A percentile compares a stretch with the other conserved stretches of the same genome.
Conservation (phyloP, 2,329 filamentous ascomycete genomes). For the Talaromyces sp. region DNA sequence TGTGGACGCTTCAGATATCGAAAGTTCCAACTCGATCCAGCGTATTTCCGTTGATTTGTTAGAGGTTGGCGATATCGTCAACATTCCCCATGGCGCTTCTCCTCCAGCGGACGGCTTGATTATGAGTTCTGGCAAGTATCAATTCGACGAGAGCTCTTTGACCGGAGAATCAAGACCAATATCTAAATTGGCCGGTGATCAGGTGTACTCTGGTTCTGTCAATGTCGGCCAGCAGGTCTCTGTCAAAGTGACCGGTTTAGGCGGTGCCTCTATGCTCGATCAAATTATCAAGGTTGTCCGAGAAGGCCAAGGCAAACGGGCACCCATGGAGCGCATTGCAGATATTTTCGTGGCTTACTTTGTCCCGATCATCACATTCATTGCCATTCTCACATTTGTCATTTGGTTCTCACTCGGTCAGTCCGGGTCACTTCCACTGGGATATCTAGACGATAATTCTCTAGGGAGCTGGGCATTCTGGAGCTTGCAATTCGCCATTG, state of each 20-base stretch:
- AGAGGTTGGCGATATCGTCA: conserved; percentile 67
- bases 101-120: conserved; percentile 76
- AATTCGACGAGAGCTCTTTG: conserved; percentile 84
- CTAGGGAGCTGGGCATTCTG: conserved; percentile 48
- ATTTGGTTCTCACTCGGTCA: conserved; percentile 42
- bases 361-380: conserved; percentile 43
- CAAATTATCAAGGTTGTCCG: conserved; percentile 45
- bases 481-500: conserved; percentile 63
- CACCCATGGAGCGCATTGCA: conserved; percentile 43
- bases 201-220: conserved; percentile 42
- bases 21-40: conserved; percentile 18
- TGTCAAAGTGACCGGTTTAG: conserved; percentile 38
- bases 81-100: conserved; percentile 71
- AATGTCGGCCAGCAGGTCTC: conserved; percentile 42
- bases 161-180: conserved; percentile 53
- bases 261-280: conserved; percentile 45
- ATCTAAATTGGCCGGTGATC: conserved; percentile 35
- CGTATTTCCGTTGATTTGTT: conserved; percentile 62
- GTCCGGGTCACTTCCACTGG: conserved; percentile 38
- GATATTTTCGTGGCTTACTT: conserved; percentile 45
- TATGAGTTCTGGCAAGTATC: conserved; percentile 49
- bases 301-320: conserved; percentile 44
- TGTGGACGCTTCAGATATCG: conserved; percentile 1
- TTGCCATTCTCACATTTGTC: conserved; percentile 42
- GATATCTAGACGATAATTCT: conserved; percentile 46